phyloP scores from a whole-genome alignment of 768 basidiomycete species.

The Clavaria fumosa region DNA sequence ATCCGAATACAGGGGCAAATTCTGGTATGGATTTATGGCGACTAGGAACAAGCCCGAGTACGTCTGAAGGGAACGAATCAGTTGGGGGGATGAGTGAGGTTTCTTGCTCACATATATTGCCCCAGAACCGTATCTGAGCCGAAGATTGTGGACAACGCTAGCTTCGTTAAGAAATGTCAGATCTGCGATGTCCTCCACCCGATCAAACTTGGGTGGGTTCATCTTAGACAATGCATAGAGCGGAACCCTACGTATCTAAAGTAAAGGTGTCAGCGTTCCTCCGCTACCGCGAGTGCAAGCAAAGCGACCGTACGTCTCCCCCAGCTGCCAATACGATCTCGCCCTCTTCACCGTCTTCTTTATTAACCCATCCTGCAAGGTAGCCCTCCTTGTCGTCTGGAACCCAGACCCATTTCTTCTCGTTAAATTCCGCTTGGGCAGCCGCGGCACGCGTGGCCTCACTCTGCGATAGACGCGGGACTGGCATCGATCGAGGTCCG shows the following conservation, averaged over 20 bases:
- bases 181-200: slow-evolving; percentile 95
- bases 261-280: not conserved
- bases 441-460: slow-evolving; percentile 78
- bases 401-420: slow-evolving; percentile 99
- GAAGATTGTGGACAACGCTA: slow-evolving; percentile 94
- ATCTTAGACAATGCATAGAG: slow-evolving; percentile 82
- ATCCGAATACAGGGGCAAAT: slow-evolving; percentile 81
- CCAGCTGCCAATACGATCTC: slow-evolving; percentile 76
- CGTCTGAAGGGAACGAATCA: slow-evolving; percentile 34
- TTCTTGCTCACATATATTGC: slow-evolving; percentile 69
- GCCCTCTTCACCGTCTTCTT: slow-evolving; percentile 68
- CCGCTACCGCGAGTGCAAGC: no score
- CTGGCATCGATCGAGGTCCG: slow-evolving; percentile 25
- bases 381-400: slow-evolving; percentile 89
- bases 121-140: slow-evolving; percentile 79
- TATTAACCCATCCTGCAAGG: slow-evolving; percentile 85
- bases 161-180: slow-evolving; percentile 97
- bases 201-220: slow-evolving; percentile 98
- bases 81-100: slow-evolving; percentile 1
- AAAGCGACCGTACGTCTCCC: slow-evolving; percentile 49
- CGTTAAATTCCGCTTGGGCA: slow-evolving; percentile 89
- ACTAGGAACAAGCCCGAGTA: slow-evolving; percentile 96
- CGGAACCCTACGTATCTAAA: slow-evolving; percentile 50
- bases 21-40: slow-evolving; percentile 94
- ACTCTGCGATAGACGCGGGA: slow-evolving; percentile 32